Conservation (phyloP, 768 basidiomycete genomes). For the Boletus speciosus region DNA sequence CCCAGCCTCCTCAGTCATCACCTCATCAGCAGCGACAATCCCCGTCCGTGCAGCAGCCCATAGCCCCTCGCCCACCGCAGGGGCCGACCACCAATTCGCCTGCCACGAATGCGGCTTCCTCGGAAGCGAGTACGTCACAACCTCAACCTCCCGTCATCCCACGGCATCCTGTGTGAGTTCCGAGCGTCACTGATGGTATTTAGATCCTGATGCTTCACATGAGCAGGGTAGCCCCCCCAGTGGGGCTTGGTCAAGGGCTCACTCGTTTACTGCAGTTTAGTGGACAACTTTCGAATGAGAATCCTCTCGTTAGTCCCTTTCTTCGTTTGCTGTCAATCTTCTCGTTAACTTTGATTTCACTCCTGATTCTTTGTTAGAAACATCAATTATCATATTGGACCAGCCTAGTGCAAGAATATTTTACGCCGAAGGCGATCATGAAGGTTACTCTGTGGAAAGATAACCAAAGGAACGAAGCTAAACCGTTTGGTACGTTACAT, state of each 20-base stretch:
- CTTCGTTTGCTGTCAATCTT: not conserved
- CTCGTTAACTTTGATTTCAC: slow-evolving; percentile 4
- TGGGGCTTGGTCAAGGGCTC: slow-evolving; percentile 63
- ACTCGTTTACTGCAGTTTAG: slow-evolving; percentile 69
- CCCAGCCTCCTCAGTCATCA: slow-evolving; percentile 32
- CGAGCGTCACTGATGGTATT: not conserved
- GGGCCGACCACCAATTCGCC: slow-evolving; percentile 23
- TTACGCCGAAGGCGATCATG: slow-evolving; percentile 66
- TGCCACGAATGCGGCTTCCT: slow-evolving; percentile 22
- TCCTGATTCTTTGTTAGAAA: slow-evolving; percentile 40
- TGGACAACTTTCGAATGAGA: slow-evolving; percentile 55
- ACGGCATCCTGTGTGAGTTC: slow-evolving; percentile 33
- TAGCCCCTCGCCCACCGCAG: slow-evolving; percentile 36
- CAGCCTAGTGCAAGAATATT: slow-evolving; percentile 62
- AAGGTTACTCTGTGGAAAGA: slow-evolving; percentile 88
- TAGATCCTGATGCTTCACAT: slow-evolving; percentile 15
- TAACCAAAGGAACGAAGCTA: slow-evolving; percentile 73
- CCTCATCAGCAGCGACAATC: slow-evolving; percentile 33
- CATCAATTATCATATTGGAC: slow-evolving; percentile 66
- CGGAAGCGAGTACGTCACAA: slow-evolving; percentile 33
- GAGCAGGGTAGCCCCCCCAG: slow-evolving; percentile 30
- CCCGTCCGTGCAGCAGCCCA: slow-evolving; percentile 34
- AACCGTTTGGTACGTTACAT: slow-evolving; percentile 66
- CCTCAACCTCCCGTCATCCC: slow-evolving; percentile 28
- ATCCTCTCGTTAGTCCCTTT: slow-evolving; percentile 37